Evolutionary conservation across 192 early-diverging fungal species (phyloP).

Genomic region (Podila clonocystis): DNA sequence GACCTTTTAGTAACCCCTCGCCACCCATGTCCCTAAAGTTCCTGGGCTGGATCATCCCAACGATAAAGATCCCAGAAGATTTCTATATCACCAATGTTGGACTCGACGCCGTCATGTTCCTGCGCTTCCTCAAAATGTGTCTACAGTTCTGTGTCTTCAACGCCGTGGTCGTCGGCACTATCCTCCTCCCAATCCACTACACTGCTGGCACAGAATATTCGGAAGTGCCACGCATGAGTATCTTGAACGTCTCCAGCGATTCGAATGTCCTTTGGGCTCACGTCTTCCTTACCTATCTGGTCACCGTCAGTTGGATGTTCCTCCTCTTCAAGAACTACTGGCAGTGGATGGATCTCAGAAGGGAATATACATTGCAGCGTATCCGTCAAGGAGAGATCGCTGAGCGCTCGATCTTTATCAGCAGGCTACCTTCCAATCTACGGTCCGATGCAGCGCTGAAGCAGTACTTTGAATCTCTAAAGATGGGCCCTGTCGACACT

Average conservation of each 20-base stretch:
- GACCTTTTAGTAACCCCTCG: constrained; percentile 54
- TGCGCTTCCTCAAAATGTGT: constrained; percentile 70
- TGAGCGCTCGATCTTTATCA: constrained; percentile 63
- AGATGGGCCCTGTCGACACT: constrained; percentile 63
- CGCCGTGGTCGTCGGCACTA: constrained; percentile 50
- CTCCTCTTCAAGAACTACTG: constrained; percentile 65
- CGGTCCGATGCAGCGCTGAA: constrained; percentile 60
- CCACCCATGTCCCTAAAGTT: constrained; percentile 56
- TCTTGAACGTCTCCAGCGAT: constrained; percentile 55
- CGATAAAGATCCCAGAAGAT: constrained; percentile 56
- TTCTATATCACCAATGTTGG: constrained; percentile 66
- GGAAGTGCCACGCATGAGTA: constrained; percentile 46
- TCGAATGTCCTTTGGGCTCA: constrained; percentile 62
- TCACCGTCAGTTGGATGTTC: constrained; percentile 62
- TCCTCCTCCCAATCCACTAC: constrained; percentile 65
- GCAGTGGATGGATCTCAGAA: constrained; percentile 62
- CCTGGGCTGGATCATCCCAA: constrained; percentile 59
- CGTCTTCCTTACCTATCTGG: constrained; percentile 56
- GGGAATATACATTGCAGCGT: constrained; percentile 51
- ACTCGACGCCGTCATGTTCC: constrained; percentile 69
- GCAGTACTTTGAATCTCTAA: constrained; percentile 62
- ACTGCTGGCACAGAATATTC: not conserved
- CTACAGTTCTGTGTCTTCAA: constrained; percentile 60
- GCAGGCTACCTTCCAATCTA: constrained; percentile 57
- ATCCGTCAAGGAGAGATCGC: constrained; percentile 51